Evolutionary conservation across 371 early-diverging fungal species (phyloP).

Genomic region (Circinella umbellata): DNA sequence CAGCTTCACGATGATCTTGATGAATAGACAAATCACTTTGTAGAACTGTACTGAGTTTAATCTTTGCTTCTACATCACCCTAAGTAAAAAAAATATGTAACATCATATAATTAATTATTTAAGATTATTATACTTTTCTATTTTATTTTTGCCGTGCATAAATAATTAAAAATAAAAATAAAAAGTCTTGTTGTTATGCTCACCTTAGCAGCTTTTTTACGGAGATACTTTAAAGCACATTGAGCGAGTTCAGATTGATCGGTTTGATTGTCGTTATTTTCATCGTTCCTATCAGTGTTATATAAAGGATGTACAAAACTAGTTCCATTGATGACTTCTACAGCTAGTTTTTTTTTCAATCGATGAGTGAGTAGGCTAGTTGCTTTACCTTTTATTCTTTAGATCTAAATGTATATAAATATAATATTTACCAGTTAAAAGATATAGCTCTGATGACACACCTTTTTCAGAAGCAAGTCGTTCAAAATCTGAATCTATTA

Average conservation of each 20-base stretch:
- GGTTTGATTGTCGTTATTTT: slow-evolving; percentile 9
- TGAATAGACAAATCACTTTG: slow-evolving; percentile 10
- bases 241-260: not conserved
- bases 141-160: too few relatives aligned
- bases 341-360: not conserved
- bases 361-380: too few relatives aligned
- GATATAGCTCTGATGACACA: slow-evolving; percentile 19
- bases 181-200: not conserved
- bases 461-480: slow-evolving; percentile 10
- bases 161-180: not conserved
- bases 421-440: slow-evolving; percentile 15
- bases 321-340: slow-evolving; percentile 16
- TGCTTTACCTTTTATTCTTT: too few relatives aligned
- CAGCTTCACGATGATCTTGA: slow-evolving; percentile 38
- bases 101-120: not conserved
- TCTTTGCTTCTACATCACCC: slow-evolving; percentile 54
- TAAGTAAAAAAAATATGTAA: slow-evolving; percentile 10
- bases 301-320: slow-evolving; percentile 22
- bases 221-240: slow-evolving; percentile 23
- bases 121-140: too few relatives aligned
- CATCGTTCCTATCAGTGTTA: not conserved
- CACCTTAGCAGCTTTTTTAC: slow-evolving; percentile 39
- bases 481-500: slow-evolving; percentile 13
- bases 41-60: slow-evolving; percentile 47
- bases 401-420: too few relatives aligned